Conservation (phyloP, 1,284 basidiomycete genomes). For the Ustilago crameri region DNA sequence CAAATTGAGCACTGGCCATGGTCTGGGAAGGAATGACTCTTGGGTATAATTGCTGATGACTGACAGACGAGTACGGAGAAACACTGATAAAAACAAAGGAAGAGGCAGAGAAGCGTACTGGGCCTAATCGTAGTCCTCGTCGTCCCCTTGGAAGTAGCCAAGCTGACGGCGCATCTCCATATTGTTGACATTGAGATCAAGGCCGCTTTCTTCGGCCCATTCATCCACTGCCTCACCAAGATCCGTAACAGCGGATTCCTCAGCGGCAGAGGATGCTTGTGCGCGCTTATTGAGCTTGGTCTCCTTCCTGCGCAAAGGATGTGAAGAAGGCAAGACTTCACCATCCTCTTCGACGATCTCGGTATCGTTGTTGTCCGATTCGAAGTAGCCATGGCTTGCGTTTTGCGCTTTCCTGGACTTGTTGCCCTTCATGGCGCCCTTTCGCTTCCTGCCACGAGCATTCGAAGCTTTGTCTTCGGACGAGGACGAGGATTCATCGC, state of each 20-base stretch:
- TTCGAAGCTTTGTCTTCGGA: conserved; percentile 40
- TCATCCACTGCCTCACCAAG: conserved; percentile 43
- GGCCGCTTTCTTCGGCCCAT: conserved; percentile 24
- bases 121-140: conserved; percentile 27
- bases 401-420: conserved; percentile 16
- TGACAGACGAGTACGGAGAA: background rate
- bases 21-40: background rate
- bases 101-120: background rate
- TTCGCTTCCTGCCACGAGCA: conserved; percentile 7
- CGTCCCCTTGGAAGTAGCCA: conserved; percentile 32
- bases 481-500: conserved; percentile 26
- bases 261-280: conserved; percentile 21
- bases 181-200: conserved; percentile 11
- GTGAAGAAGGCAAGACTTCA: conserved; percentile 35
- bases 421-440: conserved; percentile 9
- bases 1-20: too few relatives aligned
- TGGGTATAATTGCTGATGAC: conserved; percentile 11
- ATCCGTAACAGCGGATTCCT: conserved; percentile 38
- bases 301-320: conserved; percentile 39
- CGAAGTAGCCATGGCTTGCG: conserved; percentile 26
- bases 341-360: conserved; percentile 46
- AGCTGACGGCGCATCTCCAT: conserved; percentile 45
- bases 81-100: background rate
- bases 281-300: conserved; percentile 32
- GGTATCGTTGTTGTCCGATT: conserved; percentile 32